Evolutionary conservation across 768 basidiomycete genomes (phyloP), one percentile per base, ranked within the genome.

Genomic region (Mycena indigotica): DNA sequence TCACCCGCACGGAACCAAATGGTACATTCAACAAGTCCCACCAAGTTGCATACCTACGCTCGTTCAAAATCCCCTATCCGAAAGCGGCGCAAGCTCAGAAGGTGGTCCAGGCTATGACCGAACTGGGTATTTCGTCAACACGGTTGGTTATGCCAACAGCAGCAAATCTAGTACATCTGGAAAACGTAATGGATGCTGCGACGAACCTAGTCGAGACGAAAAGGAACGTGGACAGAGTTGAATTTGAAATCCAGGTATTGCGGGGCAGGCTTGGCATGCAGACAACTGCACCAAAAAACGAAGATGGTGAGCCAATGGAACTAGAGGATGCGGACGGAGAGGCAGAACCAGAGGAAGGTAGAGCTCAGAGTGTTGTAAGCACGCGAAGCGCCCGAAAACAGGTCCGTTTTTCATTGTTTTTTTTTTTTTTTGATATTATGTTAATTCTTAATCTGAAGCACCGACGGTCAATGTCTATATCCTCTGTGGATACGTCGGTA

Each of bases 61-160:
- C 92, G 5, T 87, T 87, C 69, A 95, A 93, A 70, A 78, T 97
- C 25, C 88, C 93, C 1, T 72, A 78, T 29, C 91, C 93, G 16
- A 96, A 94, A 69, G 77, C 86, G 3, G 80, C 85, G 35, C 78
- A 88, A 23, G 82, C 85, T 2, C 84, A 86, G 16, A 93, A 94
- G 67, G 84, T 98, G 64, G 79, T 85, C 8, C 86, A 88, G 57
- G 81, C 88, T 15, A 80, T 98, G 16, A 69, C 79, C 5, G 95
- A 98, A 72, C 79, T 95, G 12, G 87, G 88, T 15, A 75, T 97
- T 12, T 80, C 81, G 16, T 78, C 85, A 54, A 81, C 81, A 16
- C 85, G 89, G 12, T 81, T 99, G 50, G 91, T 96, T 58, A 98
- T 98, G 94, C 97, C 97, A 17, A 98, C 97, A 2, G 81, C 86